Evolutionary conservation across 345 rosid species (phyloP).

Genomic region (Pistacia atlantica): DNA sequence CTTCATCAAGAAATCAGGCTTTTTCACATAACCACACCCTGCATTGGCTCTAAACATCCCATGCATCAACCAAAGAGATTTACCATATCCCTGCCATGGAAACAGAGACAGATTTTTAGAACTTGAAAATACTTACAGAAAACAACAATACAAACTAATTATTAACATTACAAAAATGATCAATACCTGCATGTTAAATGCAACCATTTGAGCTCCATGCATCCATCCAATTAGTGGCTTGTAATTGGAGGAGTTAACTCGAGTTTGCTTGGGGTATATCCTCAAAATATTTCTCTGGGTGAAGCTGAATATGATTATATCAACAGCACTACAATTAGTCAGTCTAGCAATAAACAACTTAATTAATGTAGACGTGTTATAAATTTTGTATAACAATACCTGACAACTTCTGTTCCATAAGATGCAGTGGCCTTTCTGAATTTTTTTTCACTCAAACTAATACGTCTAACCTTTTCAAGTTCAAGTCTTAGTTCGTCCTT

Average conservation of each 20-base stretch:
- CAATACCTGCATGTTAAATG: slow-evolving; percentile 84
- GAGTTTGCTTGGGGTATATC: slow-evolving; percentile 70
- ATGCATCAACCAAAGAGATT: slow-evolving; percentile 78
- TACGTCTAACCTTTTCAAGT: slow-evolving; percentile 52
- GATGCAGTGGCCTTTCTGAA: slow-evolving; percentile 58
- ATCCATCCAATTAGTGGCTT: slow-evolving; percentile 74
- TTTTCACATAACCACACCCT: slow-evolving; percentile 74
- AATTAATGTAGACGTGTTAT: too few relatives aligned
- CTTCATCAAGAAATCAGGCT: slow-evolving; percentile 59
- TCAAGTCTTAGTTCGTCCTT: slow-evolving; percentile 48
- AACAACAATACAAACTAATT: not conserved
- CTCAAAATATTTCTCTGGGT: slow-evolving; percentile 72
- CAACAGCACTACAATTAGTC: slow-evolving; percentile 7
- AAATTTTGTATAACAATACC: slow-evolving; percentile 31
- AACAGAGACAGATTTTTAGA: not conserved
- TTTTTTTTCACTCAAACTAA: slow-evolving; percentile 67
- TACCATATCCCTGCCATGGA: slow-evolving; percentile 60
- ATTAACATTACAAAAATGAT: not conserved
- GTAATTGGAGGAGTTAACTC: slow-evolving; percentile 72
- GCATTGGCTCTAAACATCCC: slow-evolving; percentile 77
- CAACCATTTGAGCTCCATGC: slow-evolving; percentile 92
- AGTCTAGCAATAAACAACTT: too few relatives aligned
- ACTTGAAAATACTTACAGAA: not conserved
- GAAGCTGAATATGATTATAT: slow-evolving; percentile 42
- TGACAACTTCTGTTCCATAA: slow-evolving; percentile 55